Conservation (phyloP, 208 protist genomes). For the Wallacemonas sp. region DNA sequence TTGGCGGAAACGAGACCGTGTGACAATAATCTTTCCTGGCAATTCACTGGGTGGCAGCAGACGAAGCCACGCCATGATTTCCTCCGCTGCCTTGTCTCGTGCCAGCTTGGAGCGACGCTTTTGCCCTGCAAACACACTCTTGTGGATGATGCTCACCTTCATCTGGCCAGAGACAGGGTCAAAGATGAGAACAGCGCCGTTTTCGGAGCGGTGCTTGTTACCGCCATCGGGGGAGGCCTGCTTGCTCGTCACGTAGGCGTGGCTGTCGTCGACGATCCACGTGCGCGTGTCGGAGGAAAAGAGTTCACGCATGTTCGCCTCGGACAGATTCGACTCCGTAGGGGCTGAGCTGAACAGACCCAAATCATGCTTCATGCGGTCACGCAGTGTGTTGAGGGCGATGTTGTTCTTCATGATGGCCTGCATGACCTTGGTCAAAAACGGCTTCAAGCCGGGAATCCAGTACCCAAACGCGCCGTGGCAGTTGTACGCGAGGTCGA, state of each 20-base stretch:
- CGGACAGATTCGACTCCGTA: conserved; percentile 99
- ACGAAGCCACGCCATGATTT: conserved; percentile 99
- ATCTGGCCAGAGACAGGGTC: conserved; percentile 99
- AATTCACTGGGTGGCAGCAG: conserved; percentile 99
- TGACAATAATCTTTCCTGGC: conserved; percentile 99
- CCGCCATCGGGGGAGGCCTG: conserved; percentile 99
- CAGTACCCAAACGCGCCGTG: conserved; percentile 99
- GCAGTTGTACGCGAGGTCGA: conserved; percentile 99
- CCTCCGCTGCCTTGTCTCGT: conserved; percentile 99
- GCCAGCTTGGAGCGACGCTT: conserved; percentile 99
- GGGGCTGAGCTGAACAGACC: conserved; percentile 99
- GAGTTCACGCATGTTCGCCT: conserved; percentile 99
- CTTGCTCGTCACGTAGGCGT: conserved; percentile 99
- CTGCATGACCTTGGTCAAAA: conserved; percentile 97
- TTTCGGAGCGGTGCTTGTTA: conserved; percentile 96
- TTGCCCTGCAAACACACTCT: conserved; percentile 99
- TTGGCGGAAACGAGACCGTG: conserved; percentile 96
- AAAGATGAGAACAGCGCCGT: conserved; percentile 99
- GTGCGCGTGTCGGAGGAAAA: conserved; percentile 99
- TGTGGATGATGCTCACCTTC: conserved; percentile 99
- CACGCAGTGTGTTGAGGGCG: conserved; percentile 99
- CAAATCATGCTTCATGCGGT: conserved; percentile 99
- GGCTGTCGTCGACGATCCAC: conserved; percentile 99
- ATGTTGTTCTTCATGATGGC: conserved; percentile 99
- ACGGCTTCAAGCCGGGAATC: conserved; percentile 97